phyloP scores from a whole-genome alignment of 305 asterid genomes.

The Fraxinus greggii region DNA sequence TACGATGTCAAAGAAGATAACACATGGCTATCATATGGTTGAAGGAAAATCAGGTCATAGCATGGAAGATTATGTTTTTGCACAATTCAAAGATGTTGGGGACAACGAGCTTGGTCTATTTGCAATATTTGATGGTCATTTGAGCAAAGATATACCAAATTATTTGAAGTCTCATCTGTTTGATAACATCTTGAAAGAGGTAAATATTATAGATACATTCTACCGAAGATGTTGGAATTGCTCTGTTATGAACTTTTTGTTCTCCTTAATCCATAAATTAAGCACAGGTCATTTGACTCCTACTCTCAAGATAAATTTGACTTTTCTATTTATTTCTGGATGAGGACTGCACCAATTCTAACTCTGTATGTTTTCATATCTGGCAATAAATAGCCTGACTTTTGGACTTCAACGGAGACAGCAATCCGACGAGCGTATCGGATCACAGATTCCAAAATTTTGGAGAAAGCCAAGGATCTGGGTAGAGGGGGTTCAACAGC shows the following conservation, averaged over 20 bases:
- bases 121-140: constrained; percentile 89
- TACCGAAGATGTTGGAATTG: neutral
- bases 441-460: constrained; percentile 57
- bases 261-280: neutral
- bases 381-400: constrained; percentile 55
- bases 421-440: constrained; percentile 78
- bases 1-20: constrained; percentile 63
- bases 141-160: constrained; percentile 72
- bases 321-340: neutral
- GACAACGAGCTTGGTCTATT: constrained; percentile 83
- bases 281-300: neutral
- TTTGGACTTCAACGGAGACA: constrained; percentile 69
- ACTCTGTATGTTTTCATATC: constrained; percentile 7
- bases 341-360: neutral
- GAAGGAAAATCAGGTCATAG: constrained; percentile 75
- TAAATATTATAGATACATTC: constrained; percentile 13
- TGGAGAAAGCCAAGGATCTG: constrained; percentile 65
- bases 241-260: neutral
- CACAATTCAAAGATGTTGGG: constrained; percentile 67
- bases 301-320: neutral
- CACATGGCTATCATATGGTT: constrained; percentile 75
- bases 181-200: constrained; percentile 79
- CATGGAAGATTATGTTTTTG: constrained; percentile 89
- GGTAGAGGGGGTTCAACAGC: constrained; percentile 97
- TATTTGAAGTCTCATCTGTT: constrained; percentile 77